Percentiles rank a stretch among this genome's conserved stretches.
phyloP scores from a whole-genome alignment of 2,329 filamentous ascomycete genomes.

The Exutisphaerella laricina region DNA sequence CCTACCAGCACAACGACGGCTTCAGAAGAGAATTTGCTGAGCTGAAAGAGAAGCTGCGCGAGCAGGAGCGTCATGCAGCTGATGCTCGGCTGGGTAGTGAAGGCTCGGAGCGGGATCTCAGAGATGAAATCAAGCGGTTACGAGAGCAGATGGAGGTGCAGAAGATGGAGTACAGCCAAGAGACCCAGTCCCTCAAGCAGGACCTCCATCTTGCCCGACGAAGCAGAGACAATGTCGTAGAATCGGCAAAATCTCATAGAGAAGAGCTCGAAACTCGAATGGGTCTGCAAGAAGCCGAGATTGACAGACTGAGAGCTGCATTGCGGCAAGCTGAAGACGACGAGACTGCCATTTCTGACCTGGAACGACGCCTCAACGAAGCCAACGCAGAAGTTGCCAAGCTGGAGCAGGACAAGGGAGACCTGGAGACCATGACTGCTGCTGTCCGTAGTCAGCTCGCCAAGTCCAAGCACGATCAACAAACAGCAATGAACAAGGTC shows the following conservation, averaged over 20 bases:
- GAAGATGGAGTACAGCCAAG: slow-evolving; percentile 12
- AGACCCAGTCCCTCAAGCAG: slow-evolving; percentile 17
- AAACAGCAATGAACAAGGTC: slow-evolving; percentile 16
- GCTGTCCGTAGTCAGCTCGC: slow-evolving; percentile 15
- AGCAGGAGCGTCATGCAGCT: slow-evolving; percentile 14
- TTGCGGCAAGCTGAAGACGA: slow-evolving; percentile 18
- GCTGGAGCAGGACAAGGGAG: slow-evolving; percentile 12
- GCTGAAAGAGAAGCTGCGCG: slow-evolving; percentile 20
- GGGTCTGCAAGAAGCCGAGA: slow-evolving; percentile 18
- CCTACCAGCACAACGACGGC: slow-evolving; percentile 21
- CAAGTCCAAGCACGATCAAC: slow-evolving; percentile 12
- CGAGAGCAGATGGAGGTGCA: slow-evolving; percentile 19
- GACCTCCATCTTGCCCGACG: slow-evolving; percentile 23
- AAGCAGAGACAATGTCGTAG: slow-evolving; percentile 20
- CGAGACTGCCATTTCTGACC: slow-evolving; percentile 17
- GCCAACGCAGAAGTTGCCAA: slow-evolving; percentile 21
- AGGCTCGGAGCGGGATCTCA: slow-evolving; percentile 12
- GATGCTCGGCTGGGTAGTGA: slow-evolving; percentile 9
- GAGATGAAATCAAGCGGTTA: slow-evolving; percentile 19
- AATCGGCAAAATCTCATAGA: slow-evolving; percentile 15
- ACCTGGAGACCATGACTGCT: slow-evolving; percentile 14
- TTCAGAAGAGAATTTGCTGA: slow-evolving; percentile 21
- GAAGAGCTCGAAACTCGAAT: slow-evolving; percentile 25
- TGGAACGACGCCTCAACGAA: slow-evolving; percentile 19
- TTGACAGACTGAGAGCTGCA: slow-evolving; percentile 20